Percentiles rank a stretch among this genome's conserved stretches.
Evolutionary conservation across 768 basidiomycete genomes (phyloP).

Genomic region (Exsudoporus frostii): DNA sequence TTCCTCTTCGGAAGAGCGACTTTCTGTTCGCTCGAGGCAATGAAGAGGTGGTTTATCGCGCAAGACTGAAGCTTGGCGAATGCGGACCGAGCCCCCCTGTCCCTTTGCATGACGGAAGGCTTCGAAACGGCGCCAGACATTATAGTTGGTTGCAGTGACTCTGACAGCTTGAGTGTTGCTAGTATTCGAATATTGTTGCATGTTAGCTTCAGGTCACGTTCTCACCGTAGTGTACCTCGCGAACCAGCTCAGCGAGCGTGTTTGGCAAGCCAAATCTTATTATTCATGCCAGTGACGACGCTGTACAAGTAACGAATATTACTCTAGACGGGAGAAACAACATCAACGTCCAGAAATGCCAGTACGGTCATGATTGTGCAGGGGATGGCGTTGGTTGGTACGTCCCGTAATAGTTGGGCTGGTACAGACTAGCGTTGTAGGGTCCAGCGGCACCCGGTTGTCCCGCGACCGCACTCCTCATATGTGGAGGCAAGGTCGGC

Average conservation of each 20-base stretch:
- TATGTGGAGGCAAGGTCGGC: constrained; percentile 42
- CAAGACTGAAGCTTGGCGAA: constrained; percentile 15
- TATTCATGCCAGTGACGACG: constrained; percentile 16
- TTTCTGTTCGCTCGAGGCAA: constrained; percentile 18
- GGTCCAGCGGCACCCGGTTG: constrained; percentile 20
- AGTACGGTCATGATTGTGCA: constrained; percentile 24
- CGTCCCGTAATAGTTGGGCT: constrained; percentile 32
- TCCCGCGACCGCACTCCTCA: constrained; percentile 30
- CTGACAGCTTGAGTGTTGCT: background rate
- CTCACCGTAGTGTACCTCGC: background rate
- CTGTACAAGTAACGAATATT: constrained; percentile 12
- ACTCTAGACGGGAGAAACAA: constrained; percentile 17
- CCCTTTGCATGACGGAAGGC: background rate
- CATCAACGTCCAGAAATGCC: background rate
- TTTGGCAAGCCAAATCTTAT: constrained; percentile 8
- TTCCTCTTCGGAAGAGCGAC: constrained; percentile 27
- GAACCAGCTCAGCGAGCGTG: background rate
- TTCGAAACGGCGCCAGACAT: constrained; percentile 21
- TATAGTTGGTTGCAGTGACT: background rate
- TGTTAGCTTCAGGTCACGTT: background rate
- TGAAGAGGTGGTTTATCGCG: constrained; percentile 32
- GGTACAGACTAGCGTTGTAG: constrained; percentile 24
- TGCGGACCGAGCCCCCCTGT: background rate
- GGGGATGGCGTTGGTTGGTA: constrained; percentile 32
- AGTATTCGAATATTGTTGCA: background rate